Evolutionary conservation across 305 asterid genomes (phyloP), one percentile per base, ranked within the genome.

Genomic region (Coffea humblotiana): DNA sequence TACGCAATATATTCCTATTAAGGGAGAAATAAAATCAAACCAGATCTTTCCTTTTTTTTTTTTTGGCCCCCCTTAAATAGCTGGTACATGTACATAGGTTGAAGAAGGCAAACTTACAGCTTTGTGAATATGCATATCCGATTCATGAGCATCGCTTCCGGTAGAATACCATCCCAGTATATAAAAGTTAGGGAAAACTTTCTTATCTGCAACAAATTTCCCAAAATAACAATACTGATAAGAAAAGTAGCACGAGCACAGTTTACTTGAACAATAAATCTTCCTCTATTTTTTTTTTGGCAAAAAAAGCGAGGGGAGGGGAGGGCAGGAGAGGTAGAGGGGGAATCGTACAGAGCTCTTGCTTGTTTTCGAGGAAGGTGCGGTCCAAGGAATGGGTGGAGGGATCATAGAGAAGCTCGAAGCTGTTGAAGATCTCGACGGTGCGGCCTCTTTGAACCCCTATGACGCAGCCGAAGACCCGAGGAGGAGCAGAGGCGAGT

Each of bases 151-250:
- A 80, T 95, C 99, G 84, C 92, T 91, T 77, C 99, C 98, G 19
- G 95, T 91, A 51, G 99, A 95, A 86, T 96, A 96, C 99, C 99
- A 96, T 82, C 99, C 99, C 47, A 96, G 89, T 25, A 92, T 84
- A 79, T 96, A 96, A 82, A 91, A 96, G 76, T 94, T 86, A 13
- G 99, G 98, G 72, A 94, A 95, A 83, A 96, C 99, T 89, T 96
- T 96, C 89, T 96, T 96, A 89, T 94, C 98, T 95, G 93, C 79
- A 71, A 85, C 82, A 77, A 74, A 16, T 61, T 32, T 68, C 37
- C 61, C 27, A 74, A 63, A 32, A 65, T 51, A 75, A 56, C 29
- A 75, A 27, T 60, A 63, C 72, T 37, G 32, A 79, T 48, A 0
- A 5, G 21, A 8, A 68, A 68, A 79, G 32, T 32, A 5, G 43